Percentiles rank a stretch among this genome's conserved stretches.
Conservation (phyloP, 805 yeast species). For the Zygoascus tannicola region DNA sequence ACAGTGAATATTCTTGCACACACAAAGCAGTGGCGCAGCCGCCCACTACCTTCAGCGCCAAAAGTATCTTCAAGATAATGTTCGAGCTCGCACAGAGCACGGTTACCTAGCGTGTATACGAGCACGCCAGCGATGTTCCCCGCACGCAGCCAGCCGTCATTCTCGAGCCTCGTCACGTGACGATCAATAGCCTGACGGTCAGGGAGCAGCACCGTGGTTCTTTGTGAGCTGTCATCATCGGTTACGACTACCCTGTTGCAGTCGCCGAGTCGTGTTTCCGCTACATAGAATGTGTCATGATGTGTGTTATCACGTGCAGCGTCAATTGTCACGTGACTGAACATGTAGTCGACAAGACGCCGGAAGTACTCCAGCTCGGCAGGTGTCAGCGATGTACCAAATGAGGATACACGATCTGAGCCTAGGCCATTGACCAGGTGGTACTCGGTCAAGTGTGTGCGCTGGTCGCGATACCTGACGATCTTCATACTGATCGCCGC, state of each 20-base stretch:
- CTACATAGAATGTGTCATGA: not conserved
- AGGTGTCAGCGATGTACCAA: constrained; percentile 30
- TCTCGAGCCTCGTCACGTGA: constrained; percentile 26
- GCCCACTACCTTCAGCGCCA: constrained; percentile 25
- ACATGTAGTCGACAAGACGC: constrained; percentile 34
- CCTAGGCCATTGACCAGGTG: constrained; percentile 34
- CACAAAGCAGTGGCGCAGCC: constrained; percentile 37
- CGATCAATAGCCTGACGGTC: not conserved
- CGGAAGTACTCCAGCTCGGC: constrained; percentile 40
- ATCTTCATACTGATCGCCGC: constrained; percentile 33
- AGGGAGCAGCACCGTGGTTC: not conserved
- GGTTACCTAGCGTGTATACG: constrained; percentile 22
- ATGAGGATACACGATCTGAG: constrained; percentile 30
- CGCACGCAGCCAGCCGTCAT: constrained; percentile 40
- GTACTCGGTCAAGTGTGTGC: constrained; percentile 28
- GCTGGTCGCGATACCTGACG: constrained; percentile 33
- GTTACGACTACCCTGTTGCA: constrained; percentile 3
- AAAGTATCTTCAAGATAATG: constrained; percentile 35
- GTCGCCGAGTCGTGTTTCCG: not conserved
- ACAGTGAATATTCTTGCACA: constrained; percentile 46
- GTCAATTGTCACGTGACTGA: constrained; percentile 21
- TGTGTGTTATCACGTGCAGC: not conserved
- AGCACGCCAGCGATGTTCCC: not conserved
- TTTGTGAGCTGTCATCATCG: not conserved
- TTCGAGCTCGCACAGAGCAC: constrained; percentile 41